These are phyloP conservation scores for Paxillus involutus DNA, from an alignment of 768 basidiomycete genomes.

Conservation along the genomic window DNA sequence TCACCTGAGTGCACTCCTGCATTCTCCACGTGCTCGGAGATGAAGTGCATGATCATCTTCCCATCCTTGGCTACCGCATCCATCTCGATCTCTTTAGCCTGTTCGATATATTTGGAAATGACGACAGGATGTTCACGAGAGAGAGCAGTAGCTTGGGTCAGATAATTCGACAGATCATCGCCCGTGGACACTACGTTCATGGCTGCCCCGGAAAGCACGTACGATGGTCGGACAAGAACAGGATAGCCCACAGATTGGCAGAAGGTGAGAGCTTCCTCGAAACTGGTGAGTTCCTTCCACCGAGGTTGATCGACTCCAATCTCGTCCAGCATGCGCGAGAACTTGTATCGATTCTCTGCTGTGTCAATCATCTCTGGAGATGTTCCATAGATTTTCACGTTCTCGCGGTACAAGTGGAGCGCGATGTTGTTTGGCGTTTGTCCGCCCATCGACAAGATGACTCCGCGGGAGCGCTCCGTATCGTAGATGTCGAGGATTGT, in stretches of 20 bases:
- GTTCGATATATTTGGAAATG: slow-evolving; percentile 98
- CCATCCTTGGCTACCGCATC: slow-evolving; percentile 97
- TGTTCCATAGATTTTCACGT: slow-evolving; percentile 97
- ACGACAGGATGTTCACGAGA: slow-evolving; percentile 97
- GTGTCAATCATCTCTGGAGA: slow-evolving; percentile 99
- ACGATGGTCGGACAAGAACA: slow-evolving; percentile 95
- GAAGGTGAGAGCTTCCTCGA: slow-evolving; percentile 84
- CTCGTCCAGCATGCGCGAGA: slow-evolving; percentile 95
- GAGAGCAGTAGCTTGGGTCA: slow-evolving; percentile 93
- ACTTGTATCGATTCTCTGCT: slow-evolving; percentile 99
- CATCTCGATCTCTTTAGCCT: slow-evolving; percentile 99
- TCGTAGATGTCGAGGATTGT: slow-evolving; percentile 98
- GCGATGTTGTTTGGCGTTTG: slow-evolving; percentile 99
- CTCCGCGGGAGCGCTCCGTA: slow-evolving; percentile 80
- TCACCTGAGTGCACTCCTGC: slow-evolving; percentile 99
- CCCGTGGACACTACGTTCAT: slow-evolving; percentile 98
- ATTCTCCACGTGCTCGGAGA: slow-evolving; percentile 99
- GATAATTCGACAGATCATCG: slow-evolving; percentile 88
- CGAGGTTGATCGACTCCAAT: slow-evolving; percentile 98
- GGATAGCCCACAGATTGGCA: slow-evolving; percentile 94
- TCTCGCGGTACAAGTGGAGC: slow-evolving; percentile 91
- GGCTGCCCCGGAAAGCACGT: slow-evolving; percentile 98
- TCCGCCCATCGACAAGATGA: slow-evolving; percentile 97
- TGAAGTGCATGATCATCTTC: slow-evolving; percentile 99
- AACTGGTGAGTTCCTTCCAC: slow-evolving; percentile 96